Evolutionary conservation across 306 rosid species (phyloP).

Genomic region (Lagenaria siceraria): DNA sequence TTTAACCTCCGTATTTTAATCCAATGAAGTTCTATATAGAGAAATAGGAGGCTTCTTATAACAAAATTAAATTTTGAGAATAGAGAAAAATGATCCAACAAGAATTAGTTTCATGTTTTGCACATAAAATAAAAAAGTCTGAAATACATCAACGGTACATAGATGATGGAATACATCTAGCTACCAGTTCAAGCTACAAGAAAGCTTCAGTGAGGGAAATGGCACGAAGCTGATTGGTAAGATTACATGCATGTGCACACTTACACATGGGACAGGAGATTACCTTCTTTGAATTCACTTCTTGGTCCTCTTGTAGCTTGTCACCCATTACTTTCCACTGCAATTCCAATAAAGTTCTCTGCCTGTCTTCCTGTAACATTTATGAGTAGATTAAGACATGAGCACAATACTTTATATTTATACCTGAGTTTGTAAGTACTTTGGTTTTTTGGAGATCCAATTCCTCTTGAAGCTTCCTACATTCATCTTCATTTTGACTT

Average conservation of each 20-base stretch:
- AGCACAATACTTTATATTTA: background rate
- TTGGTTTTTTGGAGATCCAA: slow-evolving; percentile 79
- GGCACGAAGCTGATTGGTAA: background rate
- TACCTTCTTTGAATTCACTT: slow-evolving; percentile 81
- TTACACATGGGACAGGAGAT: slow-evolving; percentile 11
- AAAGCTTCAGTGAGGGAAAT: background rate
- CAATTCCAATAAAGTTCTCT: slow-evolving; percentile 84
- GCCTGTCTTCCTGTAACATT: slow-evolving; percentile 76
- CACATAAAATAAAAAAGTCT: background rate
- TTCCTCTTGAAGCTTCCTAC: slow-evolving; percentile 73
- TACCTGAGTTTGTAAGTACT: slow-evolving; percentile 26
- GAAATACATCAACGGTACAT: background rate
- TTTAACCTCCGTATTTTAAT: background rate
- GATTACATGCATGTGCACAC: background rate
- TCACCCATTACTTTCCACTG: slow-evolving; percentile 97
- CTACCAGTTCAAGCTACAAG: background rate
- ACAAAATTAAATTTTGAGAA: background rate
- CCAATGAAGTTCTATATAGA: background rate
- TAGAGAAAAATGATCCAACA: background rate
- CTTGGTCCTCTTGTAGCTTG: slow-evolving; percentile 77
- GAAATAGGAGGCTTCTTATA: background rate
- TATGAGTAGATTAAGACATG: slow-evolving; percentile 1
- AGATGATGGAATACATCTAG: background rate
- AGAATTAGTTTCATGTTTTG: background rate
- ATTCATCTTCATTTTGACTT: slow-evolving; percentile 74